Percentiles rank a stretch among this genome's conserved stretches.
These are phyloP conservation scores for Rhododendron williamsianum DNA, from an alignment of 148 eudicot species.

Conservation along the genomic window DNA sequence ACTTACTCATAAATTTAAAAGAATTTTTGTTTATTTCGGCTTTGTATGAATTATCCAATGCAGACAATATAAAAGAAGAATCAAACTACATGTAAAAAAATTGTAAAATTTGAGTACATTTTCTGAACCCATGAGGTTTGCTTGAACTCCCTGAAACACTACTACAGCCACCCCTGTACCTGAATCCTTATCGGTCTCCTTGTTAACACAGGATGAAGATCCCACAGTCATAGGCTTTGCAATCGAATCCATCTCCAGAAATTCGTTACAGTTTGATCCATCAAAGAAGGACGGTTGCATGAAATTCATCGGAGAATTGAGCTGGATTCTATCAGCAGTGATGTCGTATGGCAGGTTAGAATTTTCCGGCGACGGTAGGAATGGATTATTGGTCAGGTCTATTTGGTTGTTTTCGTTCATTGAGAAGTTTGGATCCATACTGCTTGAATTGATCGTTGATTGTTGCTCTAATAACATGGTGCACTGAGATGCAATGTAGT, in stretches of 20 bases:
- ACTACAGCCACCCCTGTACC: not conserved
- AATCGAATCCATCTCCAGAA: not conserved
- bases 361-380: constrained; percentile 18
- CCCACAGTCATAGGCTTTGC: not conserved
- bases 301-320: constrained; percentile 33
- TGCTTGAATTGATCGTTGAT: constrained; percentile 27
- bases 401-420: constrained; percentile 16
- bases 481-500: constrained; percentile 59
- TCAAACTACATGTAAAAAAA: no score
- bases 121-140: not conserved
- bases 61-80: no score
- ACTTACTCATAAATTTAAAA: no score
- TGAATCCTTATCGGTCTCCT: not conserved
- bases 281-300: constrained; percentile 22
- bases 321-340: constrained; percentile 24
- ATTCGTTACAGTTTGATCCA: not conserved
- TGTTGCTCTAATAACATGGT: constrained; percentile 46
- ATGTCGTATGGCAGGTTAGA: constrained; percentile 28
- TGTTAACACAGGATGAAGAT: not conserved
- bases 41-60: no score
- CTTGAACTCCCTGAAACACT: not conserved
- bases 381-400: constrained; percentile 18
- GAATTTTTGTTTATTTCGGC: no score
- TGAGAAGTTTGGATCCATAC: constrained; percentile 25
- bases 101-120: no score